Conservation (phyloP, 306 rosid genomes). For the Cicer pinnatifidum region DNA sequence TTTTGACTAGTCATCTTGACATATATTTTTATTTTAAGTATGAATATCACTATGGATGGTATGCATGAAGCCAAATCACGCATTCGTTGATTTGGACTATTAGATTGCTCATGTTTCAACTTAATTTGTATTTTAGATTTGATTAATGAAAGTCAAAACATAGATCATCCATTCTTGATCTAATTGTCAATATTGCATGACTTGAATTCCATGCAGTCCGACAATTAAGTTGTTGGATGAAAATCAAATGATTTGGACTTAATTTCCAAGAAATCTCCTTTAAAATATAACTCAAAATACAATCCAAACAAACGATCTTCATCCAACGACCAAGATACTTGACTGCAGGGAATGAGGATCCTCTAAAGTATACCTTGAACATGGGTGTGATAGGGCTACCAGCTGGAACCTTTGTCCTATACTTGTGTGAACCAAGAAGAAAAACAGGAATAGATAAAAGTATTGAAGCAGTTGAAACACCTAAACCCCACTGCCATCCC, state of each 20-base stretch:
- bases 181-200: neutral
- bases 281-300: neutral
- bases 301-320: neutral
- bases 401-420: conserved; percentile 67
- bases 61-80: neutral
- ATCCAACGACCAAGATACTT: neutral
- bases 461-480: conserved; percentile 64
- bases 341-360: neutral
- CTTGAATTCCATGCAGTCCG: neutral
- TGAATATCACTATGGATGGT: neutral
- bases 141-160: neutral
- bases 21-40: neutral
- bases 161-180: neutral
- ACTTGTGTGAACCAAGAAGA: conserved; percentile 66
- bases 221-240: neutral
- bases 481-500: conserved; percentile 92
- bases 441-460: conserved; percentile 73
- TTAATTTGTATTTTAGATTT: neutral
- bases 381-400: conserved; percentile 79
- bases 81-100: neutral
- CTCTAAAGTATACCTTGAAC: conserved; percentile 56
- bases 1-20: neutral
- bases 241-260: neutral
- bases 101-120: neutral
- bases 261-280: neutral